Evolutionary conservation across 208 protist genomes (phyloP), one percentile per base, ranked within the genome.

Genomic region (Trichomonas tenax): DNA sequence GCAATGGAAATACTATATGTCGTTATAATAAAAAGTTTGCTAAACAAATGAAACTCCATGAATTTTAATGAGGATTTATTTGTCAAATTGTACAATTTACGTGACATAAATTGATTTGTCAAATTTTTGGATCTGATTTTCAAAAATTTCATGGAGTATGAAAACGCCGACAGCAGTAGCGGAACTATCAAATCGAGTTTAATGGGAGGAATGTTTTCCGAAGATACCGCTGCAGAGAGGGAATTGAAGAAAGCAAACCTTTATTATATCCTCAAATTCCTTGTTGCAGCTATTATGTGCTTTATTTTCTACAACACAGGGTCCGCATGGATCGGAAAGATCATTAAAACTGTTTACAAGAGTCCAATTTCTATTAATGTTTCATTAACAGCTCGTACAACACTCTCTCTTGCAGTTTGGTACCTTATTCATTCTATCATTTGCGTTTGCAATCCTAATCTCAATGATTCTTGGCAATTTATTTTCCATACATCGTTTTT

Each of bases 301-400:
- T 90, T 90, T 90, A 90, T 90, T n/a, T 36, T 90, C n/a, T 90
- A 90, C 17, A 90, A 90, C 41, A 90, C 82, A 34, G 82, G 82
- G 0, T 48, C 36, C 2, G n/a, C 82, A 21, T 90, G 82, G 82
- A 45, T 90, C 48, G 82, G 40, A 45, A 90, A 48, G n/a, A 48
- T 90, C 41, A 90, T 90, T 48, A 48, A 45, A 3, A 90, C 82
- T 34, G 48, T 90, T 48, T 90, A 90, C 17, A 90, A 45, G n/a
- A 11, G 14, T n/a, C 9, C 21, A 0, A 45, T 26, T 3, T 1
- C 2, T 11, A 90, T 90, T 90, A 36, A 36, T 8, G 40, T 48
- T 90, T 34, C 11, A 21, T 23, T 90, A 34, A 36, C 41, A 34
- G 82, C 82, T 31, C 34, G 82, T 9, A 90, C 41, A 45, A 90